Conservation (phyloP, 768 basidiomycete species). For the Termitomyces sp. region DNA sequence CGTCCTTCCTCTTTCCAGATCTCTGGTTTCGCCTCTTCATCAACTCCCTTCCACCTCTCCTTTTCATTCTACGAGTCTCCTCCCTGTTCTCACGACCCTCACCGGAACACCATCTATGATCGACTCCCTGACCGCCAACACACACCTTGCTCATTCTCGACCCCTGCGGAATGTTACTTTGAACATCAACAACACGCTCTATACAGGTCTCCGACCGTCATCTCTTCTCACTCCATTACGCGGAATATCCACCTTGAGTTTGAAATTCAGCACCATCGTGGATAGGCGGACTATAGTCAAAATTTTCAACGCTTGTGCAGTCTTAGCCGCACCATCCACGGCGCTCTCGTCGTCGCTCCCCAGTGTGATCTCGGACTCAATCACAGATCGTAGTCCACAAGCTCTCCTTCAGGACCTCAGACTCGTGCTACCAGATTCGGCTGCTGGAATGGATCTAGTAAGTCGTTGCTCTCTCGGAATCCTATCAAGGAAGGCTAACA, state of each 20-base stretch:
- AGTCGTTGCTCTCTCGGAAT: slow-evolving; percentile 4
- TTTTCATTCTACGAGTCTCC: slow-evolving; percentile 28
- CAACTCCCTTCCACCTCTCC: slow-evolving; percentile 13
- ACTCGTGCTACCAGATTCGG: slow-evolving; percentile 22
- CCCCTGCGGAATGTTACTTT: slow-evolving; percentile 30
- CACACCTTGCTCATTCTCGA: slow-evolving; percentile 7
- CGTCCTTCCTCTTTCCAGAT: slow-evolving; percentile 5
- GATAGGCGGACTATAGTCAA: slow-evolving; percentile 44
- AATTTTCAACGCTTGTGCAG: slow-evolving; percentile 36
- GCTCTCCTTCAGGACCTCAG: slow-evolving; percentile 23
- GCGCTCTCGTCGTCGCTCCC: not conserved
- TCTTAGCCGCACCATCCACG: slow-evolving; percentile 11
- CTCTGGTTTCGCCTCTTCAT: slow-evolving; percentile 9
- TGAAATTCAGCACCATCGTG: slow-evolving; percentile 33
- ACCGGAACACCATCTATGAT: slow-evolving; percentile 32
- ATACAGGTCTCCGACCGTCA: slow-evolving; percentile 39
- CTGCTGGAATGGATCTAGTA: slow-evolving; percentile 30
- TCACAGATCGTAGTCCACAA: slow-evolving; percentile 6
- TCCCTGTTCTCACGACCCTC: slow-evolving; percentile 34
- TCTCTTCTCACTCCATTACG: slow-evolving; percentile 30
- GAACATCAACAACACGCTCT: slow-evolving; percentile 39
- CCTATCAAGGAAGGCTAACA: not conserved
- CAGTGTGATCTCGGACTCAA: slow-evolving; percentile 18
- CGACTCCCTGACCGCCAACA: slow-evolving; percentile 19
- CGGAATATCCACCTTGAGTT: slow-evolving; percentile 25